phyloP scores from a whole-genome alignment of 345 rosid genomes.

The Microthlaspi erraticum region DNA sequence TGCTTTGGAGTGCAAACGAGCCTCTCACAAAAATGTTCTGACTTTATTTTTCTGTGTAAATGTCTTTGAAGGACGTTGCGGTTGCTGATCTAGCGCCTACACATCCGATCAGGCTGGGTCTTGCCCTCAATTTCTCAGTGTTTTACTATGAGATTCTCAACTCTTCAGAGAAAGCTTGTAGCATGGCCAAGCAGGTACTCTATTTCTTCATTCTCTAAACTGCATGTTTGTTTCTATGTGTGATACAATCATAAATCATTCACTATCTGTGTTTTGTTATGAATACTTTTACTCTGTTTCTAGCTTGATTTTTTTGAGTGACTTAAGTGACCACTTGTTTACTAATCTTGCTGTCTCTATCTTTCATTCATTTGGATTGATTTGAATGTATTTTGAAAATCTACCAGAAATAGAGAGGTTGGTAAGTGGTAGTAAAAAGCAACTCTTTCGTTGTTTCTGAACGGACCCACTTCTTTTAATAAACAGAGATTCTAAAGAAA shows the following conservation, averaged over 20 bases:
- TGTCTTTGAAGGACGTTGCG: slow-evolving; percentile 59
- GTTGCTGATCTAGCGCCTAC: slow-evolving; percentile 69
- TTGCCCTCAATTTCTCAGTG: slow-evolving; percentile 75
- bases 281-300: slow-evolving; percentile 10
- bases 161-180: slow-evolving; percentile 75
- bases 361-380: slow-evolving; percentile 31
- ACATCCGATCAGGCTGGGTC: slow-evolving; percentile 71
- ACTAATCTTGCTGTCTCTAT: background rate
- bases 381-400: background rate
- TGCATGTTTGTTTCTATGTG: slow-evolving; percentile 1
- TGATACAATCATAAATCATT: background rate
- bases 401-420: slow-evolving; percentile 20
- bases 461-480: slow-evolving; percentile 40
- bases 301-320: slow-evolving; percentile 25
- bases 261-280: background rate
- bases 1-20: background rate
- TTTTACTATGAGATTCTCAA: slow-evolving; percentile 75
- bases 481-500: slow-evolving; percentile 34
- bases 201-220: background rate
- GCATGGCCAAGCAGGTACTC: slow-evolving; percentile 71
- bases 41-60: background rate
- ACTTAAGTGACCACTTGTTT: slow-evolving; percentile 7
- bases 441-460: slow-evolving; percentile 17
- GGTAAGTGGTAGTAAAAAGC: slow-evolving; percentile 6
- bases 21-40: background rate